These are phyloP conservation scores for Omphalotus olearius DNA, from an alignment of 1,284 basidiomycete genomes.

Conservation along the genomic window DNA sequence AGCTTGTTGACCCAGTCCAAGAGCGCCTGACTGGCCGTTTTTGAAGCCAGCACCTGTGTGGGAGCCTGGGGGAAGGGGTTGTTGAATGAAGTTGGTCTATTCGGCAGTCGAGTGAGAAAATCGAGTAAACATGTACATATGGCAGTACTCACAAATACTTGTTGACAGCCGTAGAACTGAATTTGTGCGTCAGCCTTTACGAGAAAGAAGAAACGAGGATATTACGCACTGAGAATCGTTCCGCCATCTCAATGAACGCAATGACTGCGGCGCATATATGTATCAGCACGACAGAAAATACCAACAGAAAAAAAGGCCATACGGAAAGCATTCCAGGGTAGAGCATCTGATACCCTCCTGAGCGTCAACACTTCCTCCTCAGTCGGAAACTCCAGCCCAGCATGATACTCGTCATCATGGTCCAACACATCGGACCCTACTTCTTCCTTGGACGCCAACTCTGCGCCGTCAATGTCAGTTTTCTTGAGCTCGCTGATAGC, in stretches of 20 bases:
- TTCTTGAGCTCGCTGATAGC: no score
- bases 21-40: slow-evolving; percentile 63
- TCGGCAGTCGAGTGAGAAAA: slow-evolving; percentile 7
- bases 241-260: slow-evolving; percentile 66
- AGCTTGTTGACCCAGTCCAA: slow-evolving; percentile 60
- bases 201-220: not conserved
- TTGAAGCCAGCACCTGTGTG: slow-evolving; percentile 60
- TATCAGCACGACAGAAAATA: not conserved
- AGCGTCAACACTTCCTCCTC: slow-evolving; percentile 46
- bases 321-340: slow-evolving; percentile 36
- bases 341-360: slow-evolving; percentile 41
- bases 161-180: no score
- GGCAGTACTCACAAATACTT: slow-evolving; percentile 17
- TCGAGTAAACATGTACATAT: slow-evolving; percentile 50
- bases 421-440: no score
- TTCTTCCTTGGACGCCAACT: no score
- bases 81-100: slow-evolving; percentile 73
- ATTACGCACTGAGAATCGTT: slow-evolving; percentile 64
- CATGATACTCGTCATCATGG: slow-evolving; percentile 28
- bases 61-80: slow-evolving; percentile 61
- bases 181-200: no score
- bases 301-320: not conserved
- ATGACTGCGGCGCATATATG: slow-evolving; percentile 46
- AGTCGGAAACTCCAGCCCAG: slow-evolving; percentile 47
- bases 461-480: no score